Conservation (phyloP, 345 rosid species). For the Moringa oleifera region DNA sequence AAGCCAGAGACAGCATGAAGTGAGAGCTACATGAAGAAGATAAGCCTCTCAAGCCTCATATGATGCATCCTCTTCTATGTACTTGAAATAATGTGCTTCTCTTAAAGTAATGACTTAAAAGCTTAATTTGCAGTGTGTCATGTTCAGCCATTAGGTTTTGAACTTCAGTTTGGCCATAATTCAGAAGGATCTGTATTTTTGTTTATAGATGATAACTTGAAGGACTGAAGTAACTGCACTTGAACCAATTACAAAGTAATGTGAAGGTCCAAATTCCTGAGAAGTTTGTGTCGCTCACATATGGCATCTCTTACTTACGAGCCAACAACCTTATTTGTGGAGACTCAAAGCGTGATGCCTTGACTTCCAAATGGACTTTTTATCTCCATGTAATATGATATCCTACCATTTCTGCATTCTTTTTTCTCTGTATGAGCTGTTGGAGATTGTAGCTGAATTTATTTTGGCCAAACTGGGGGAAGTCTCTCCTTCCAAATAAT, state of each 20-base stretch:
- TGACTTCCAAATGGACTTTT: no score
- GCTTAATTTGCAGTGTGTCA: slow-evolving; percentile 1
- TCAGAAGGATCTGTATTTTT: background rate
- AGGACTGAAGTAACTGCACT: background rate
- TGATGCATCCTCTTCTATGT: slow-evolving; percentile 8
- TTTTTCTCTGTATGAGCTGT: no score
- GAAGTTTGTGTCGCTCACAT: no score
- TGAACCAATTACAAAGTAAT: background rate
- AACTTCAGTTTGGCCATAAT: no score
- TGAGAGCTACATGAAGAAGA: slow-evolving; percentile 7
- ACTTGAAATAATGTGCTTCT: background rate
- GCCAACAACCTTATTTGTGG: background rate
- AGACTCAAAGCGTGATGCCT: no score
- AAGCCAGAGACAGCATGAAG: slow-evolving; percentile 18
- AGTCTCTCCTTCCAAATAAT: no score
- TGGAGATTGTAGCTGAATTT: no score
- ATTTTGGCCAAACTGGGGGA: no score
- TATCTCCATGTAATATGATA: no score
- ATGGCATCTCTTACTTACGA: no score
- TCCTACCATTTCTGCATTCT: no score
- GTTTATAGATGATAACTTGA: background rate
- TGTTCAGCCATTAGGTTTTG: no score
- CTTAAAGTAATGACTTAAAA: slow-evolving; percentile 9
- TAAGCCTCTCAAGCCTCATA: slow-evolving; percentile 6
- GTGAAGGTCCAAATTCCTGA: background rate